Base-by-base conservation (phyloP, 768 basidiomycete species). In the Omphalotus guepiniiformis region DNA sequence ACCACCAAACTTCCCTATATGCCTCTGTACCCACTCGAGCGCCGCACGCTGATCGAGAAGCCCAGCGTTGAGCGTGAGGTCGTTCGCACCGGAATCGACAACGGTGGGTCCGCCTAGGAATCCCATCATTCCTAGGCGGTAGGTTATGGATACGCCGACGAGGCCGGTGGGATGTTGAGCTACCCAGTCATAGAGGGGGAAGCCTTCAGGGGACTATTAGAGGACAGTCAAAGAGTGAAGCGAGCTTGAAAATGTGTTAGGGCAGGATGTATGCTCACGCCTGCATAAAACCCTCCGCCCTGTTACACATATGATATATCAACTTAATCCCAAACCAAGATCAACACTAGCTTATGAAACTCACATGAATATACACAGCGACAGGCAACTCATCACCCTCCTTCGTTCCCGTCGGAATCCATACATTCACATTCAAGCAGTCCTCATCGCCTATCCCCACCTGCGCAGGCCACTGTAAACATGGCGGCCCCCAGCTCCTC, bases 161-260 rank as follows among this genome's bases (percentile, higher is more conserved):
- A 50, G 23, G 2, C 49, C 49, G 0, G 50, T 54, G 4, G 57
- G 59, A 45, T 70, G 58, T 50, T 72, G 71, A 4, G 66, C 62
- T 4, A 76, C 72, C 75, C 73, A 73, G 46, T 74, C 69, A 49
- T 72, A 68, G 51, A 75, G 55, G 1, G 74, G 75, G 49, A 74
- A 75, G 6, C 72, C 73, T 62, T 71, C 68, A 6, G 73, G 68
- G 12, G 73, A 64, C 71, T 74, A 23, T 1, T n/a, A 40, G 25
- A n/a, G 21, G n/a, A 7, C 15, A 40, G 7, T 26, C 39, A 40
- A 6, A 19, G 22, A 13, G 4, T 12, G 27, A 4, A 27, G 26
- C 34, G 18, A 37, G 23, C 12, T 5, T 9, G 27, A 44, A 26
- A 6, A 42, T 18, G 15, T 22, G 8, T 3, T 39, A 5, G 15